These are phyloP conservation scores for Mortierella claussenii DNA, from an alignment of 192 early-diverging fungal genomes.

Conservation along the genomic window DNA sequence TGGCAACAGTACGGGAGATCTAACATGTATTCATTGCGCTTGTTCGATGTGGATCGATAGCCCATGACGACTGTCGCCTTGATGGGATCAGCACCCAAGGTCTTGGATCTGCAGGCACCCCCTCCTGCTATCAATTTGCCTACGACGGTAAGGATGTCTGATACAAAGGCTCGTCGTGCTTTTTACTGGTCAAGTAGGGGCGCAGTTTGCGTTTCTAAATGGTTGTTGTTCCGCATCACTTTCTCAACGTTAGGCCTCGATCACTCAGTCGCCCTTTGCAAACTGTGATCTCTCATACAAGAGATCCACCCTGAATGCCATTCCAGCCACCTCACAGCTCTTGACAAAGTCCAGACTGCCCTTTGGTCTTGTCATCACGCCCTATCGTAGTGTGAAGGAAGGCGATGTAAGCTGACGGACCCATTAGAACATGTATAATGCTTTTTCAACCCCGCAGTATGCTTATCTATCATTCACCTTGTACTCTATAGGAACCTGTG, in stretches of 20 bases:
- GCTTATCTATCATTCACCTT: too few species aligned
- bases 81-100: conserved; percentile 61
- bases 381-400: conserved; percentile 78
- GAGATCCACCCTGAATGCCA: conserved; percentile 88
- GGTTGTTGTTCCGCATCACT: neutral
- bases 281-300: conserved; percentile 86
- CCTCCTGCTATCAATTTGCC: conserved; percentile 63
- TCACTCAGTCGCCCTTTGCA: conserved; percentile 64
- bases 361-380: conserved; percentile 91
- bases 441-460: neutral
- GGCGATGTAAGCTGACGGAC: conserved; percentile 60
- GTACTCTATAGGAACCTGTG: conserved; percentile 63
- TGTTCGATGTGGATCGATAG: conserved; percentile 1
- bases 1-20: neutral
- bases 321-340: conserved; percentile 85
- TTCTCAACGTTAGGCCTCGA: conserved; percentile 43
- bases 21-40: neutral
- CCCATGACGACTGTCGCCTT: conserved; percentile 55
- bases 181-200: too few species aligned
- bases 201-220: neutral
- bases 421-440: neutral
- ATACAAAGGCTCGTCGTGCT: too few species aligned
- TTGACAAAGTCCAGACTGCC: conserved; percentile 91
- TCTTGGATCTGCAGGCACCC: conserved; percentile 55
- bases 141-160: conserved; percentile 55